These are phyloP conservation scores for Chionographis japonica DNA, from an alignment of 106 monocot genomes.

Conservation along the genomic window DNA sequence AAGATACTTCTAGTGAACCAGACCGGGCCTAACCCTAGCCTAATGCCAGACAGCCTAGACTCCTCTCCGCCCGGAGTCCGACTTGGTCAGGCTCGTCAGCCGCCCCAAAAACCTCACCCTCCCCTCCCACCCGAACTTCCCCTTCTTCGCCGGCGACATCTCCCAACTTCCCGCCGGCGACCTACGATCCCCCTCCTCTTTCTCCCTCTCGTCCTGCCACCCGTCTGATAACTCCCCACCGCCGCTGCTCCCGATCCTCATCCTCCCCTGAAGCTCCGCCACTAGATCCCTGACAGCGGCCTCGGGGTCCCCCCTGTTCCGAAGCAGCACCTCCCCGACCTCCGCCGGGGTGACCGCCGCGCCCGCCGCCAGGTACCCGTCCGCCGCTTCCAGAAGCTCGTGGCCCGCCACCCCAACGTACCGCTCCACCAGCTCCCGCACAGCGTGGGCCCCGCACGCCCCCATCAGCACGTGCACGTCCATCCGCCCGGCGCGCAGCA, in stretches of 20 bases:
- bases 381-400: constrained; percentile 39
- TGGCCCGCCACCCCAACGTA: constrained; percentile 47
- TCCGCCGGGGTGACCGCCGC: constrained; percentile 79
- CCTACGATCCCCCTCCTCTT: constrained; percentile 10
- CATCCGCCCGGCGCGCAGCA: constrained; percentile 60
- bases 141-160: constrained; percentile 18
- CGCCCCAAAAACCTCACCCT: constrained; percentile 60
- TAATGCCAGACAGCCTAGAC: constrained; percentile 31
- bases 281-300: constrained; percentile 55
- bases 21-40: too few species aligned
- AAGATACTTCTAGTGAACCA: too few species aligned
- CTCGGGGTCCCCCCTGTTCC: constrained; percentile 47
- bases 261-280: constrained; percentile 48
- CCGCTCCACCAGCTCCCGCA: constrained; percentile 50
- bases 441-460: constrained; percentile 43
- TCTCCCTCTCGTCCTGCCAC: constrained; percentile 13
- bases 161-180: constrained; percentile 35
- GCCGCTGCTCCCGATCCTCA: constrained; percentile 6
- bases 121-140: constrained; percentile 54
- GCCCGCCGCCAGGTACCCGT: constrained; percentile 41
- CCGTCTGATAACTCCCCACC: constrained; percentile 15
- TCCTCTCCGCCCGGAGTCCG: constrained; percentile 71
- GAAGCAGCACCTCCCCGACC: constrained; percentile 75
- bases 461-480: constrained; percentile 66
- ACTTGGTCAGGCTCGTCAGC: constrained; percentile 75